phyloP scores from a whole-genome alignment of 306 rosid species.

The Glycine soja region DNA sequence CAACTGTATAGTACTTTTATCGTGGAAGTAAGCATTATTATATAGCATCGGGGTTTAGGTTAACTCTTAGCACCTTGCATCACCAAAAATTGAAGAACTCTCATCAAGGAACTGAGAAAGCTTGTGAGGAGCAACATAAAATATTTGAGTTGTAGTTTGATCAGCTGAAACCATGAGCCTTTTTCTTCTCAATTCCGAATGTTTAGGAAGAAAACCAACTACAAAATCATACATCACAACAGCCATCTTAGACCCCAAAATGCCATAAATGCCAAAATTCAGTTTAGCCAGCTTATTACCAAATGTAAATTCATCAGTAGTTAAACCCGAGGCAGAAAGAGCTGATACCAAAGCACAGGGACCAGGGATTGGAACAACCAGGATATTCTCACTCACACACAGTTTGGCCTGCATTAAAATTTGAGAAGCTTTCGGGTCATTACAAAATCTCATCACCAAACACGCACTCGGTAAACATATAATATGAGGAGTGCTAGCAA shows the following conservation, averaged over 20 bases:
- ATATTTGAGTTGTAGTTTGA: constrained; percentile 81
- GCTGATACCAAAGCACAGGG: constrained; percentile 93
- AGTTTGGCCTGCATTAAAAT: constrained; percentile 73
- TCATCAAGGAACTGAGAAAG: constrained; percentile 84
- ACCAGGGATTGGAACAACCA: constrained; percentile 88
- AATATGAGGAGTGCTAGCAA: too few species aligned
- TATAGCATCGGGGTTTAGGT: background rate
- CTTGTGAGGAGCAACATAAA: constrained; percentile 95
- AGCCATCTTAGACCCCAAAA: constrained; percentile 31
- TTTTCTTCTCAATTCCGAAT: constrained; percentile 76
- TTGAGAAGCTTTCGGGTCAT: too few species aligned
- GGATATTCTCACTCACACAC: constrained; percentile 77
- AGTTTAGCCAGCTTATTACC: constrained; percentile 58
- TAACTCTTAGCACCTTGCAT: constrained; percentile 61
- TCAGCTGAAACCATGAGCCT: constrained; percentile 77
- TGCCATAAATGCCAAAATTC: constrained; percentile 21
- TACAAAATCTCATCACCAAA: too few species aligned
- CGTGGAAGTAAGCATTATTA: constrained; percentile 8
- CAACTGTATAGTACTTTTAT: constrained; percentile 5
- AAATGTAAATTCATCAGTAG: constrained; percentile 81
- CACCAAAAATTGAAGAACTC: constrained; percentile 69
- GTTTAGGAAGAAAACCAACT: constrained; percentile 94
- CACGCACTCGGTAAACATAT: too few species aligned
- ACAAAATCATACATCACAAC: constrained; percentile 35
- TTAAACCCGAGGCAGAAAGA: constrained; percentile 86